Percentiles rank a stretch among this genome's conserved stretches.
phyloP scores from a whole-genome alignment of 2,329 filamentous ascomycete species.

The Pyricularia sp. region DNA sequence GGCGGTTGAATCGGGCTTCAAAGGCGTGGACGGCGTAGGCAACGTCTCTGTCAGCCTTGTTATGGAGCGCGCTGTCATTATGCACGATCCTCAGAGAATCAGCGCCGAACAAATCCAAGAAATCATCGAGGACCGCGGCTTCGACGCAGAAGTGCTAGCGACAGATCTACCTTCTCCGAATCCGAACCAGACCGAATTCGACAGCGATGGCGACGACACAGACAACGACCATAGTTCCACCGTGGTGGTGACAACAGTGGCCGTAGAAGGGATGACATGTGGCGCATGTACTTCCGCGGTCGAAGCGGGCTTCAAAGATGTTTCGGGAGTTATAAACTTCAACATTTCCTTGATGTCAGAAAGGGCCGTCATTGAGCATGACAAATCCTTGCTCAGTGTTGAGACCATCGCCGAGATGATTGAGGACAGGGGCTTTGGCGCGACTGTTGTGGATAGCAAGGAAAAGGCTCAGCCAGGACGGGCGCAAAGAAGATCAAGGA shows the following conservation, averaged over 20 bases:
- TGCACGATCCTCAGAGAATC: conserved; percentile 68
- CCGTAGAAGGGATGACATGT: conserved; percentile 81
- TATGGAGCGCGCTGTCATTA: conserved; percentile 89
- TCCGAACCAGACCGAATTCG: conserved; percentile 20
- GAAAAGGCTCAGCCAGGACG: conserved; percentile 20
- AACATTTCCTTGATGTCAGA: conserved; percentile 76
- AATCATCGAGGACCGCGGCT: conserved; percentile 82
- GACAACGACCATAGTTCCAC: conserved; percentile 20
- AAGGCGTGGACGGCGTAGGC: conserved; percentile 65
- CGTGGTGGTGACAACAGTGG: conserved; percentile 58
- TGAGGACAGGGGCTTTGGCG: conserved; percentile 67
- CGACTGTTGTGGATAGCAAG: conserved; percentile 61
- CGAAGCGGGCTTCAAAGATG: conserved; percentile 65
- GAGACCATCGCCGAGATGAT: conserved; percentile 46
- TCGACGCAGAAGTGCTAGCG: conserved; percentile 79
- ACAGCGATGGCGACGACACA: conserved; percentile 18
- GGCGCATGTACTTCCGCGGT: conserved; percentile 80
- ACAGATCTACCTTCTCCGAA: conserved; percentile 56
- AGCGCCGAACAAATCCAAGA: conserved; percentile 65
- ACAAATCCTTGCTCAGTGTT: conserved; percentile 39
- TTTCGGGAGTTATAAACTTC: conserved; percentile 60
- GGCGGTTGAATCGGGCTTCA: conserved; percentile 86
- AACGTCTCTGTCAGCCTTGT: conserved; percentile 86
- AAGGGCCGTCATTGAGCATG: conserved; percentile 74
- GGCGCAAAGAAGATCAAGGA: conserved; percentile 10